Percentiles rank a stretch among this genome's conserved stretches.
Evolutionary conservation across 129 eudicot species (phyloP).

Genomic region (Flaveria ramosissima): DNA sequence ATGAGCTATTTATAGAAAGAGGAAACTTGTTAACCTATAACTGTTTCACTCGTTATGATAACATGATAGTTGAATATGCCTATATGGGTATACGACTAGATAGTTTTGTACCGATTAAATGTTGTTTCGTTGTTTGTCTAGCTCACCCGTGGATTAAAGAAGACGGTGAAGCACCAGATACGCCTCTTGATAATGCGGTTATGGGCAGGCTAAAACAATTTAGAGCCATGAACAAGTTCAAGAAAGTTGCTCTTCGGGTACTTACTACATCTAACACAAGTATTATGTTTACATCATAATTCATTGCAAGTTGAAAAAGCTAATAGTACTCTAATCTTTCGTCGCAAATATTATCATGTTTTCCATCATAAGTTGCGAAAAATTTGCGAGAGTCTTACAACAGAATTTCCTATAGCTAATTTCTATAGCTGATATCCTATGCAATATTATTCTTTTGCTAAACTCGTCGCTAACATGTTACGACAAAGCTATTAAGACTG

Average conservation of each 20-base stretch:
- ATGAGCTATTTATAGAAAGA: no score
- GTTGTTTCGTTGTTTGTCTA: slow-evolving; percentile 1
- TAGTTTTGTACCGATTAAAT: slow-evolving; percentile 1
- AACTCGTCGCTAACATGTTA: no score
- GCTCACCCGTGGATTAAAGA: slow-evolving; percentile 93
- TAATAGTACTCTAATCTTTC: no score
- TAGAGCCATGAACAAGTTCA: slow-evolving; percentile 87
- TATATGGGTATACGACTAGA: background rate
- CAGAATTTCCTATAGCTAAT: no score
- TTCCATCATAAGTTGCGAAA: no score
- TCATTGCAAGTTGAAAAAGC: background rate
- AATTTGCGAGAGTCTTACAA: no score
- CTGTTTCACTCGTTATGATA: no score
- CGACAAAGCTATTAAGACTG: background rate
- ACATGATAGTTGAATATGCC: no score
- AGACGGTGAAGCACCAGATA: slow-evolving; percentile 91
- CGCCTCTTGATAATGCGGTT: slow-evolving; percentile 91
- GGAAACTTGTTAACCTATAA: no score
- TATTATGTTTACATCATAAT: background rate
- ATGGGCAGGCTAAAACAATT: slow-evolving; percentile 77
- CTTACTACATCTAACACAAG: background rate
- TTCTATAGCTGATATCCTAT: no score
- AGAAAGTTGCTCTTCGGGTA: slow-evolving; percentile 90
- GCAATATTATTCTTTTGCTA: no score
- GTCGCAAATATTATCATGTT: no score